Evolutionary conservation across 768 basidiomycete species (phyloP), one percentile per base, ranked within the genome.

Genomic region (Boletus edulis): DNA sequence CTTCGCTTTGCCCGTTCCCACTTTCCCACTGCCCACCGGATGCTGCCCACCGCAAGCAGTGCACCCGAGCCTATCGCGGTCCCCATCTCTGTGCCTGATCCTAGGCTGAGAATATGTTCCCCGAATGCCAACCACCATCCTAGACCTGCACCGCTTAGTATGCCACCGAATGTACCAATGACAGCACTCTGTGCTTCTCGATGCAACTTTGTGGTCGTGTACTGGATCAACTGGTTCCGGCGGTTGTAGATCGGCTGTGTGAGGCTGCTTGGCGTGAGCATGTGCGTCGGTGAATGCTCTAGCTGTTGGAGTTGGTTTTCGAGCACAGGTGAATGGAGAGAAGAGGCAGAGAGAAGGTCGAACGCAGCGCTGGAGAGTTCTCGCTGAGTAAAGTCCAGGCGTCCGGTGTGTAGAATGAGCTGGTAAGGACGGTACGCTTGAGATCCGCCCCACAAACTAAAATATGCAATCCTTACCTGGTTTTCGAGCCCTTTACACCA

Each of bases 1-100:
- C 72, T 73, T 52, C 69, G 73, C 67, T 87, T 86, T 4, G 83
- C 82, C 59, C 76, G 81, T 53, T 89, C 86, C 87, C 88, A 91
- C 55, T 74, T 75, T 13, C 81, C 79, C 6, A 86, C 75, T 2
- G 79, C 80, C 84, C 85, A 88, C 40, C 87, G 73, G 40, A 88
- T 56, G 44, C 82, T 78, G 3, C 70, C 61, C 7, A 79, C 65
- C 0, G 78, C 75, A 18, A 77, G 71, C 12, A 92, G 65, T 51
- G 79, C 73, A 13, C 86, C 87, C 0, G 81, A 67, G 3, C 85
- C 87, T 27, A 84, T 64, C 1, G 84, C 82, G 3, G 85, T 87
- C 38, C 75, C 77, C 8, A 79, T 70, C 58, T 86, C 82, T 51
- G 83, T 63, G 3, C 77, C 75, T 42, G 37, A 17, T 13, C 49